Conservation (phyloP, 805 yeast genomes). For the Kuraishia hungarica region DNA sequence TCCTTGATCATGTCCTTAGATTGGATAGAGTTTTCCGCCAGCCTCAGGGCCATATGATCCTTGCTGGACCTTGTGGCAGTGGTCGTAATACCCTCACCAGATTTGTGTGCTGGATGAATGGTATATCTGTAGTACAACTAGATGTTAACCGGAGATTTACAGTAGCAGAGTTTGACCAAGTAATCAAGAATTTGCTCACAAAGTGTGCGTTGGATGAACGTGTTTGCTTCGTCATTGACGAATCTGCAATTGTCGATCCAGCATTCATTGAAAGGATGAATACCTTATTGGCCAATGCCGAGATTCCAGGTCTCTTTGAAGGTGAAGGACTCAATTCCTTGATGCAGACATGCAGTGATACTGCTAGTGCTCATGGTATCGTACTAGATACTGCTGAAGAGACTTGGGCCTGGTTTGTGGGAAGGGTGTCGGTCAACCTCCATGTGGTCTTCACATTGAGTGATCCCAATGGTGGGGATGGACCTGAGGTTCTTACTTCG, state of each 20-base stretch:
- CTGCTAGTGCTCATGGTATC: constrained; percentile 50
- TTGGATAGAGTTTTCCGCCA: constrained; percentile 78
- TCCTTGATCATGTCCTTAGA: constrained; percentile 66
- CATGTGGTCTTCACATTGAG: constrained; percentile 79
- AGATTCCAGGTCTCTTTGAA: constrained; percentile 81
- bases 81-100: constrained; percentile 72
- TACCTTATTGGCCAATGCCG: constrained; percentile 87
- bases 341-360: constrained; percentile 46
- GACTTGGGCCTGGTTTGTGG: constrained; percentile 64
- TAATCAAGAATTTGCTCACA: constrained; percentile 45
- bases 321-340: constrained; percentile 57
- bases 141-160: constrained; percentile 45
- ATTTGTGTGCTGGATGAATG: constrained; percentile 91
- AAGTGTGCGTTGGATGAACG: constrained; percentile 46
- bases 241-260: constrained; percentile 66
- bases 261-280: constrained; percentile 88
- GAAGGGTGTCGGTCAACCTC: constrained; percentile 57
- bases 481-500: constrained; percentile 52
- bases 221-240: constrained; percentile 71
- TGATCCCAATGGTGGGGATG: constrained; percentile 29
- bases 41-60: constrained; percentile 82
- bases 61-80: constrained; percentile 75
- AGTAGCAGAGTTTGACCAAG: constrained; percentile 57
- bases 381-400: constrained; percentile 63
- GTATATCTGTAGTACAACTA: constrained; percentile 52